phyloP scores from a whole-genome alignment of 2,329 filamentous ascomycete species.

The Sporothrix brunneoviolacea region DNA sequence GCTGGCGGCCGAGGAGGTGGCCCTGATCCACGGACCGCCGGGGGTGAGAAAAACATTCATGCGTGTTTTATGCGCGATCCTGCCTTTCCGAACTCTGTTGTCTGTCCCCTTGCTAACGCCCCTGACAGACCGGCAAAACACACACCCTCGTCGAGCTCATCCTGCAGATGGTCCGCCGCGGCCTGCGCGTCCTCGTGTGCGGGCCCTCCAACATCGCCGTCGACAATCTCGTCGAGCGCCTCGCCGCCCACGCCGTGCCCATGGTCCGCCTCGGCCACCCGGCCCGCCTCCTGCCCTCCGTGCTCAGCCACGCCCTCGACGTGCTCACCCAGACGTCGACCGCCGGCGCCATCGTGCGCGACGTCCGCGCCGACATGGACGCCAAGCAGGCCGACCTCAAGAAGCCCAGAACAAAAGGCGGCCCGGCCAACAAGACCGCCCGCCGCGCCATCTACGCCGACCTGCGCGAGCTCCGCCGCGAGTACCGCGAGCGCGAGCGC shows the following conservation, averaged over 20 bases:
- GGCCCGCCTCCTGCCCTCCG: conserved; percentile 78
- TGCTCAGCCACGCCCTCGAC: conserved; percentile 84
- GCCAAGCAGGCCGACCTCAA: conserved; percentile 85
- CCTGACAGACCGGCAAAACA: conserved; percentile 83
- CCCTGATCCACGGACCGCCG: conserved; percentile 88
- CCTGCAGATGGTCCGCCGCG: conserved; percentile 72
- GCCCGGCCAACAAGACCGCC: conserved; percentile 41
- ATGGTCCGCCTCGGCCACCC: conserved; percentile 90
- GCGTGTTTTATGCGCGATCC: neutral
- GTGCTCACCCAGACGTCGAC: conserved; percentile 86
- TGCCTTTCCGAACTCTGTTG: neutral
- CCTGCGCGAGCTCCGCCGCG: conserved; percentile 75
- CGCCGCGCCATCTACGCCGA: conserved; percentile 75
- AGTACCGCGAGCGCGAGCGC: conserved; percentile 78
- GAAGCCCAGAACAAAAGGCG: conserved; percentile 54
- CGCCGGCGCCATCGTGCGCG: conserved; percentile 79
- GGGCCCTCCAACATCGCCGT: conserved; percentile 96
- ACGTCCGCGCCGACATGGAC: conserved; percentile 90
- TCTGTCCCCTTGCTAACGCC: conserved; percentile 7
- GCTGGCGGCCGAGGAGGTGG: conserved; percentile 71
- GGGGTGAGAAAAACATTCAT: conserved; percentile 58
- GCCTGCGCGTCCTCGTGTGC: conserved; percentile 78
- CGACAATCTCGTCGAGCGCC: conserved; percentile 93
- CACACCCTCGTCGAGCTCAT: conserved; percentile 95
- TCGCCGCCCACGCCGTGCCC: conserved; percentile 75